Percentiles rank a stretch among this genome's conserved stretches.
Evolutionary conservation across 345 rosid genomes (phyloP).

Genomic region (Bruguiera parviflora): DNA sequence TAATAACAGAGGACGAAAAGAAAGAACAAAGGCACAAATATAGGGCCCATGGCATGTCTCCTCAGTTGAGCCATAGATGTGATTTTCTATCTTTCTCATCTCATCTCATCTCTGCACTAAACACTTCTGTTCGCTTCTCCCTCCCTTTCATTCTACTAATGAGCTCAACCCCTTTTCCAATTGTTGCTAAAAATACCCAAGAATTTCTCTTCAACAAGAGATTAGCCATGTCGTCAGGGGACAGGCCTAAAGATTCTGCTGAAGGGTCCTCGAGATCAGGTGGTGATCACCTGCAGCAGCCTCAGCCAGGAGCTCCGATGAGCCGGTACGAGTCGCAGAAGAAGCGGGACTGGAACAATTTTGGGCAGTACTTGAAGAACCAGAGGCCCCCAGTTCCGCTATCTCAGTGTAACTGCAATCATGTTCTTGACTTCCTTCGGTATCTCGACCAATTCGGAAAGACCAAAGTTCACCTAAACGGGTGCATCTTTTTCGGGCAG

Average conservation of each 20-base stretch:
- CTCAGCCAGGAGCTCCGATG: conserved; percentile 37
- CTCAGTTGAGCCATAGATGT: conserved; percentile 45
- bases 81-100: conserved; percentile 42
- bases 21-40: conserved; percentile 41
- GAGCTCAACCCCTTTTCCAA: conserved; percentile 2
- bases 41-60: conserved; percentile 54
- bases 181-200: conserved; percentile 25
- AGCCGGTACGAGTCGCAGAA: conserved; percentile 87
- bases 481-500: conserved; percentile 75
- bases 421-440: conserved; percentile 65
- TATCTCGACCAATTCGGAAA: conserved; percentile 84
- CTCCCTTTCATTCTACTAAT: not conserved
- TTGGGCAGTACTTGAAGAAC: conserved; percentile 72
- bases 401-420: conserved; percentile 56
- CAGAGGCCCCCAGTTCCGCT: conserved; percentile 60
- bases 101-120: conserved; percentile 10
- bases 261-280: conserved; percentile 46
- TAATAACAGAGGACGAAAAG: conserved; percentile 24
- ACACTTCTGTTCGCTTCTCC: conserved; percentile 13
- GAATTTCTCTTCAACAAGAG: conserved; percentile 10
- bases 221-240: conserved; percentile 32
- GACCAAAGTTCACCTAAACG: conserved; percentile 71
- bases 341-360: conserved; percentile 84
- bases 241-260: conserved; percentile 28
- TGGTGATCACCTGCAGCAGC: conserved; percentile 23